Evolutionary conservation across 1,284 basidiomycete genomes (phyloP), one percentile per base, ranked within the genome.

Genomic region (Coriolopsis trogii): DNA sequence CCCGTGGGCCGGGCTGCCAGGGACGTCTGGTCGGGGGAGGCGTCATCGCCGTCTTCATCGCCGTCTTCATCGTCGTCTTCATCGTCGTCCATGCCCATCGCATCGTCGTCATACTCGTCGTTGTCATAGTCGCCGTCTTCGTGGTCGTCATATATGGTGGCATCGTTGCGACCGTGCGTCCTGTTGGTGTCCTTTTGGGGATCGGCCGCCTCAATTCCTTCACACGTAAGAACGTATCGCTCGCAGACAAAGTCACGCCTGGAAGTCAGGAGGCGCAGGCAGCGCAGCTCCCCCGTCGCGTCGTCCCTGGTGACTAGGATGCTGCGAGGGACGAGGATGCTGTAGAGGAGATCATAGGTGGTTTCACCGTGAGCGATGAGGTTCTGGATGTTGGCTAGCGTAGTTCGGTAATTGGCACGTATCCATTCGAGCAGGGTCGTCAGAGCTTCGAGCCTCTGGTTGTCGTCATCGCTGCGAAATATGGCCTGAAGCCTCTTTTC

Each of bases 131-230:
- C 51, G 16, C 18, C 46, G 16, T 36, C 26, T n/a, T 24, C 40
- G 23, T 31, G 16, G 12, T 40, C 18, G 1, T 7, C 31, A n/a
- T 42, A n/a, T 8, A 5, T 13, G 13, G 2, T 12, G 2, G 10
- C 16, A 24, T 21, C 23, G 24, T n/a, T 36, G 41, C 28, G 36
- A n/a, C n/a, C n/a, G n/a, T n/a, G n/a, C n/a, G n/a, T n/a, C 24
- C 41, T 49, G 6, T 36, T 41, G 20, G 34, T 16, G 15, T 49
- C 41, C 41, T 44, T 50, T 12, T 37, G 49, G 15, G 65, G 64
- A 58, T 82, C 78, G 20, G 79, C 69, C n/a, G 77, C 62, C 59
- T 84, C 80, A 37, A 80, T 63, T 49, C 73, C 77, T 63, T 81
- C 78, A 52, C 74, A 70, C 13, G 59, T 63, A 5, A 81, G 66